Evolutionary conservation across 805 yeast species (phyloP), one percentile per base, ranked within the genome.

Genomic region (Monosporozyma servazzii): DNA sequence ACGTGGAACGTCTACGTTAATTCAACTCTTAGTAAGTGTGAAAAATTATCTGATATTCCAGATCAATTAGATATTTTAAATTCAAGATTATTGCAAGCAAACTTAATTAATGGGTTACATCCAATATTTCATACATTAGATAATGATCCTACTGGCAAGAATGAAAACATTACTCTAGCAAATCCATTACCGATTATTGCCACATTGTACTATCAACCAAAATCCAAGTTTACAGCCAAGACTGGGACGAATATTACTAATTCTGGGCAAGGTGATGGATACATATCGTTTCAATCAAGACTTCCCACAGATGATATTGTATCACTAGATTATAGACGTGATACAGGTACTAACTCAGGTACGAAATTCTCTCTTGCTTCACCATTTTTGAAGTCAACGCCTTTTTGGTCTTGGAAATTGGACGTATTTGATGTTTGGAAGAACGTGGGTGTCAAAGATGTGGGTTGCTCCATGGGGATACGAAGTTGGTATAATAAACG

Each of bases 171-270:
- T 25, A 46, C 41, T 21, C 11, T 39, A 6, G 23, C n/a, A 3
- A 25, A 37, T 20, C 39, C 42, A 2, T 29, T 54, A 42, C 51
- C 51, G 5, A 33, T 54, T 3, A 13, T 41, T 3, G 27, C 51
- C 10, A 48, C 51, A 10, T 41, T 54, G 36, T 44, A 53, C 27
- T 52, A 41, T 27, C 54, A 54, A 39, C 55, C 57, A 5, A 49
- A 48, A 5, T 49, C 57, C 5, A 76, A 78, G 57, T 85, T 89
- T 59, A 76, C 78, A 53, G 90, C 95, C 49, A 86, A 86, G 59
- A 87, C 97, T 1, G 99, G 99, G 3, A 93, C 98, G 1, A 90
- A 89, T 66, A 79, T 93, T 7, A 98, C 98, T 1, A 91, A 93
- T 63, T 52, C 55, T 10, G 96, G 96, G 31, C 98, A 93, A 71